Evolutionary conservation across 1,139 yeast species (phyloP).

Genomic region (Hansenula anomala): DNA sequence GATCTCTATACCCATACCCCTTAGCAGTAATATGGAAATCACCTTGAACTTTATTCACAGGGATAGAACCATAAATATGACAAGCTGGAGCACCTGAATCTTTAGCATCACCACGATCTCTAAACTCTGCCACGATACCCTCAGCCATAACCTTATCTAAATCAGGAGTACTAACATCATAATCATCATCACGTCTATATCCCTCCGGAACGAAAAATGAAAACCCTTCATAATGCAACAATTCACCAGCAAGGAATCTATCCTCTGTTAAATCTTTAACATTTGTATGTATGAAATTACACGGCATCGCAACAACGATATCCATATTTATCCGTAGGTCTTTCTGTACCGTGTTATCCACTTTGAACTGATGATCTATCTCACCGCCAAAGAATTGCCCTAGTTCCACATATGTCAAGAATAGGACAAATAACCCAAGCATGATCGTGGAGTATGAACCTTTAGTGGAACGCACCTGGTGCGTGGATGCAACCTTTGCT

Average conservation of each 20-base stretch:
- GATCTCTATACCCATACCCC: slow-evolving; percentile 53
- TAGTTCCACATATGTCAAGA: slow-evolving; percentile 79
- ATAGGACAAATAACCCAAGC: slow-evolving; percentile 54
- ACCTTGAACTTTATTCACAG: slow-evolving; percentile 83
- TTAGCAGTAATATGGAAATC: slow-evolving; percentile 80
- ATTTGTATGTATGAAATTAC: slow-evolving; percentile 69
- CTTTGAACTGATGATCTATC: slow-evolving; percentile 72
- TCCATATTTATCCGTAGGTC: slow-evolving; percentile 72
- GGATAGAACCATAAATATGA: slow-evolving; percentile 80
- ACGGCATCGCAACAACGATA: slow-evolving; percentile 78
- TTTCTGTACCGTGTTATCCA: slow-evolving; percentile 58
- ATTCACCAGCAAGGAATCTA: slow-evolving; percentile 69
- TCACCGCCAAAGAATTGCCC: slow-evolving; percentile 85
- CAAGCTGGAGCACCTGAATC: slow-evolving; percentile 66
- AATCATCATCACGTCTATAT: slow-evolving; percentile 41
- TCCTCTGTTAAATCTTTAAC: slow-evolving; percentile 79
- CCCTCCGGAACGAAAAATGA: slow-evolving; percentile 48
- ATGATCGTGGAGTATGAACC: slow-evolving; percentile 76
- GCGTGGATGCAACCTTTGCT: slow-evolving; percentile 79
- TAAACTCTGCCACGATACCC: slow-evolving; percentile 60
- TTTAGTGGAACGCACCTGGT: slow-evolving; percentile 65
- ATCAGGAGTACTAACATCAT: slow-evolving; percentile 55
- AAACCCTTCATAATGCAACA: slow-evolving; percentile 62
- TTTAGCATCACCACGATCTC: slow-evolving; percentile 29
- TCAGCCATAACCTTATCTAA: slow-evolving; percentile 62